A percentile compares a stretch with the other conserved stretches of the same genome.
Conservation (phyloP, 148 eudicot species). For the Vaccinium macrocarpon region DNA sequence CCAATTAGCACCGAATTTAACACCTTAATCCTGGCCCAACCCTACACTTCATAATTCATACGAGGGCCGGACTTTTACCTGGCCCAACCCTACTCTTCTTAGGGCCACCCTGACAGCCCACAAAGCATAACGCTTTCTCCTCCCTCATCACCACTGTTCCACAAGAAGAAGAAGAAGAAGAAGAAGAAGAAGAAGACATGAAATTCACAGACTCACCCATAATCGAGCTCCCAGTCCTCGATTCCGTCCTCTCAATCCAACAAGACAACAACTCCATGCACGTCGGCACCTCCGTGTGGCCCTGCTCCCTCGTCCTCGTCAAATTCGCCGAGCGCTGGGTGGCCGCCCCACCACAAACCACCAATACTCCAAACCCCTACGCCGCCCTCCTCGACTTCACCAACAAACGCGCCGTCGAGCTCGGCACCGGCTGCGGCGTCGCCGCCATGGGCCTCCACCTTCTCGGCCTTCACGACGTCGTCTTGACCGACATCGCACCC, state of each 20-base stretch:
- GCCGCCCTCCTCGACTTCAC: constrained; percentile 61
- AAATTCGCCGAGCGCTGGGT: constrained; percentile 88
- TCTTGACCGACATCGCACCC: constrained; percentile 76
- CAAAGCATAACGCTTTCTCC: too few relatives aligned
- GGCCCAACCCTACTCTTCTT: too few relatives aligned
- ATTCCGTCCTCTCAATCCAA: constrained; percentile 51
- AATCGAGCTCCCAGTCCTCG: constrained; percentile 49
- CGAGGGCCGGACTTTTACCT: too few relatives aligned
- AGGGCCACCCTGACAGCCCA: too few relatives aligned
- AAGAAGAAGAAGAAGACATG: constrained; percentile 30
- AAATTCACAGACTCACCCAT: constrained; percentile 78
- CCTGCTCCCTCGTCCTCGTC: constrained; percentile 81
- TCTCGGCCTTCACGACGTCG: constrained; percentile 62
- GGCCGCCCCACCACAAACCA: constrained; percentile 15
- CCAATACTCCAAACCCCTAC: constrained; percentile 46
- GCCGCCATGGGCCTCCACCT: constrained; percentile 79
- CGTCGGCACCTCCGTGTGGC: constrained; percentile 97
- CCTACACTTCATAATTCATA: too few relatives aligned
- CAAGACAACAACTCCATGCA: constrained; percentile 88
- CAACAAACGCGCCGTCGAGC: constrained; percentile 63
- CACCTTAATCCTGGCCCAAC: too few relatives aligned
- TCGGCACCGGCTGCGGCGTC: constrained; percentile 89
- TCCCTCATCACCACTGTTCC: neutral
- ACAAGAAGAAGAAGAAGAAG: neutral
- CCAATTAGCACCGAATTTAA: too few relatives aligned